phyloP scores from a whole-genome alignment of 257 asterid species.

The Solanum clarkiae region DNA sequence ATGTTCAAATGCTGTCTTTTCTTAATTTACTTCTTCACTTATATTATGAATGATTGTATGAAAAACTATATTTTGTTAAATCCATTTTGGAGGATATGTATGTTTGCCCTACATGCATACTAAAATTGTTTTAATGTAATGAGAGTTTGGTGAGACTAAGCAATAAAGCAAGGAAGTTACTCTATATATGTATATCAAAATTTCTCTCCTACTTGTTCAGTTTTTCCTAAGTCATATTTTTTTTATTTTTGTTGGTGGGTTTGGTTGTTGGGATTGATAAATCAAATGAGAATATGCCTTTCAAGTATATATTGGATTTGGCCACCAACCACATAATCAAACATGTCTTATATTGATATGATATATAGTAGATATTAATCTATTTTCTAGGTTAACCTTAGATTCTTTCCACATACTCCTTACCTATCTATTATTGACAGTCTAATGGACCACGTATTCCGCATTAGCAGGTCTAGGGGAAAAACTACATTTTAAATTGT shows the following conservation, averaged over 20 bases:
- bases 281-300: background rate
- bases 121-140: conserved; percentile 3
- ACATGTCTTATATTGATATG: background rate
- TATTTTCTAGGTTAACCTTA: background rate
- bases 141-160: conserved; percentile 7
- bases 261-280: background rate
- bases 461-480: too few relatives aligned
- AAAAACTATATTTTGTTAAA: background rate
- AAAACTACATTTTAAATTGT: too few relatives aligned
- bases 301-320: background rate
- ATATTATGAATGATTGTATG: background rate
- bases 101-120: conserved; percentile 13
- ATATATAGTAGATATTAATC: background rate
- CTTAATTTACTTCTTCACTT: background rate
- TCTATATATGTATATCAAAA: background rate
- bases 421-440: background rate
- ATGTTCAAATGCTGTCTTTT: background rate
- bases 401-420: background rate
- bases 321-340: background rate
- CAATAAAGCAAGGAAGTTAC: conserved; percentile 14
- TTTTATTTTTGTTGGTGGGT: background rate
- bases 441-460: background rate
- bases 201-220: background rate
- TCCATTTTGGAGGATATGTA: background rate
- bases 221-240: background rate